Base-by-base conservation (phyloP, 2,329 filamentous ascomycete species). In the Ophiostoma fasciatum region DNA sequence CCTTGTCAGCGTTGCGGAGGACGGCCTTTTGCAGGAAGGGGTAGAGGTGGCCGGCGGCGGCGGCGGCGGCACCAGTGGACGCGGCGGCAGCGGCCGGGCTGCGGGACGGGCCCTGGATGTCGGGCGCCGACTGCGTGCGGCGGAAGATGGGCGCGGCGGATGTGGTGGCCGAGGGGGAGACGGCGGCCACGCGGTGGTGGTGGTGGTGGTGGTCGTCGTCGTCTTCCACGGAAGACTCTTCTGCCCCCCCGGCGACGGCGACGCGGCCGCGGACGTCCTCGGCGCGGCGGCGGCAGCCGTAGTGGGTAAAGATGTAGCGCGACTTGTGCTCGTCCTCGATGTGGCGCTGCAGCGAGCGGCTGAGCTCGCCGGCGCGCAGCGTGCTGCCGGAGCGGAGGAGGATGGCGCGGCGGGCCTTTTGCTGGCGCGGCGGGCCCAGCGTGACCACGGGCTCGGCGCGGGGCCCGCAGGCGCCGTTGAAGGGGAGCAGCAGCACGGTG, bases 311-410 rank as follows among this genome's bases (percentile, higher is more conserved):
- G 6, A 34, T 26, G 25, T 30, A 33, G 8, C 30, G 38, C 11
- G 29, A 30, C n/a, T 25, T 20, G 26, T 42, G 38, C 36, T 44
- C 42, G 10, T 31, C 26, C 5, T 34, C 19, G 11, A 44, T 42
- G 26, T 28, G 30, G 2, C 5, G 4, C 15, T 26, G 22, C 32
- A 44, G 28, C 8, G 31, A 30, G n/a, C n/a, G 13, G 23, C 29
- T 41, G 19, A 39, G 21, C 40, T 44, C 42, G 17, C 27, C 19
- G 13, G 17, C 25, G 7, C 39, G 17, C 19, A 42, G 34, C 12
- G 20, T 5, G 13, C 29, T 26, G 17, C 30, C 20, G 20, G 25
- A 18, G 4, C 31, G 17, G 19, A 20, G 26, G 21, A 29, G 7
- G 27, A 33, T 21, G 12, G 22, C 29, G 11, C 22, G 35, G 12